These are phyloP conservation scores for Coprinellus aureogranulatus DNA, from an alignment of 768 basidiomycete species.

Conservation along the genomic window DNA sequence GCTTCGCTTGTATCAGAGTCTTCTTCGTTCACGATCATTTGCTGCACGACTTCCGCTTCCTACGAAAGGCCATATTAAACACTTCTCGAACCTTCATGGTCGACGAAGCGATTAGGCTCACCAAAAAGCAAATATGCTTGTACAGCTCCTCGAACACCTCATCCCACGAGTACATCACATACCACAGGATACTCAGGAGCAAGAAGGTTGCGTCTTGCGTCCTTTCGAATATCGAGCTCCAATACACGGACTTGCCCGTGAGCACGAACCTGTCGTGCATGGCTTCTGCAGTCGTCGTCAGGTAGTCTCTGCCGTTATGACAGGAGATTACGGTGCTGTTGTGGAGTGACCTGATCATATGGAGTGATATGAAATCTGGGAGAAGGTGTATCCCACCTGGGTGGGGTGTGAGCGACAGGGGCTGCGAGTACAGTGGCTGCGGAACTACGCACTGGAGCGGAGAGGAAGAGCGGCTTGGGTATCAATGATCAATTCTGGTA, in stretches of 20 bases:
- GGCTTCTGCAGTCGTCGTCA: constrained; percentile 31
- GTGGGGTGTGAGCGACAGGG: background rate
- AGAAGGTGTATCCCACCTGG: constrained; percentile 32
- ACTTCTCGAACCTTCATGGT: background rate
- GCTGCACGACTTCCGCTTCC: constrained; percentile 39
- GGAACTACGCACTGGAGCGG: constrained; percentile 29
- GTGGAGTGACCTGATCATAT: constrained; percentile 45
- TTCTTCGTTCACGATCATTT: no score
- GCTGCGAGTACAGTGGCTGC: background rate
- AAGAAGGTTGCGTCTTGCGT: constrained; percentile 54
- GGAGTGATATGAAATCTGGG: constrained; percentile 52
- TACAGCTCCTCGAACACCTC: constrained; percentile 55
- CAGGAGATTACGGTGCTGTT: constrained; percentile 45
- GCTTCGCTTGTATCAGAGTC: background rate
- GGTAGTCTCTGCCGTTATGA: constrained; percentile 34
- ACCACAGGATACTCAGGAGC: constrained; percentile 54
- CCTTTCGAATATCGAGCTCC: constrained; percentile 40
- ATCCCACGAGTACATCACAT: constrained; percentile 60
- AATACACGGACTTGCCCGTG: constrained; percentile 43
- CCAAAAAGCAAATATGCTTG: constrained; percentile 47
- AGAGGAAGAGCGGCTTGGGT: constrained; percentile 50
- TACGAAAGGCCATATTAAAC: constrained; percentile 30
- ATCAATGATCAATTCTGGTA: constrained; percentile 41
- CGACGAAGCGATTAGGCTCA: constrained; percentile 17
- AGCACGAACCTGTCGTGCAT: constrained; percentile 37